A percentile compares a stretch with the other conserved stretches of the same genome.
These are phyloP conservation scores for Setomelanomma holmii DNA, from an alignment of 2,329 filamentous ascomycete species.

Conservation along the genomic window DNA sequence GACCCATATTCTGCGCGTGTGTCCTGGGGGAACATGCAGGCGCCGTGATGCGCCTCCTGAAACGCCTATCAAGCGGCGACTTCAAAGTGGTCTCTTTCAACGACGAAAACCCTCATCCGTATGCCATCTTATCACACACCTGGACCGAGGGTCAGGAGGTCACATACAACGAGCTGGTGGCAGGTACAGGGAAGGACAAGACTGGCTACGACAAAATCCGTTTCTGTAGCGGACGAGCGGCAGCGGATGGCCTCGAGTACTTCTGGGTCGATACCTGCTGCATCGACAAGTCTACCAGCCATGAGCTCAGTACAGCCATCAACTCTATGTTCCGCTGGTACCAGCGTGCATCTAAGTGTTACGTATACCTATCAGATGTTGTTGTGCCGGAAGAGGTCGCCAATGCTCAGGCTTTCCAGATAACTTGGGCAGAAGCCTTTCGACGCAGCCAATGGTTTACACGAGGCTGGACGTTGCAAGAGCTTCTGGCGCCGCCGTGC, in stretches of 20 bases:
- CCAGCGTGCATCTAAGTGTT: no score
- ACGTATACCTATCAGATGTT: no score
- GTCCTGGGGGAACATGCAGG: constrained; percentile 4
- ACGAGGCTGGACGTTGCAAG: no score
- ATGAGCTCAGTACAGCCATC: no score
- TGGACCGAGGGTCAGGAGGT: constrained; percentile 24
- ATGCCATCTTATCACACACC: constrained; percentile 30
- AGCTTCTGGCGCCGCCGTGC: constrained; percentile 14
- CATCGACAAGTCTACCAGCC: no score
- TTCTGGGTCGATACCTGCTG: no score
- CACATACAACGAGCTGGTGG: constrained; percentile 20
- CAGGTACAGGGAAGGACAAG: constrained; percentile 17
- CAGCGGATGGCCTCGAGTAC: no score
- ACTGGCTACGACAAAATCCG: constrained; percentile 13
- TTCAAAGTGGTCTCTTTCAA: constrained; percentile 22
- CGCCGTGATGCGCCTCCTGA: constrained; percentile 24
- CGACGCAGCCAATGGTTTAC: constrained; percentile 12
- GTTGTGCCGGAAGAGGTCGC: constrained; percentile 7
- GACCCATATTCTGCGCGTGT: constrained; percentile 8
- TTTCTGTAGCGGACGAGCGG: no score
- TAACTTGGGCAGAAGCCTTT: constrained; percentile 12
- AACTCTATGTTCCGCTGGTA: no score
- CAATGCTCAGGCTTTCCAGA: constrained; percentile 11
- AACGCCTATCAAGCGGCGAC: constrained; percentile 15
- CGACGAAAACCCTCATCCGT: constrained; percentile 16